Conservation (phyloP, 176 grass and related monocot genomes). For the Ananas comosus region DNA sequence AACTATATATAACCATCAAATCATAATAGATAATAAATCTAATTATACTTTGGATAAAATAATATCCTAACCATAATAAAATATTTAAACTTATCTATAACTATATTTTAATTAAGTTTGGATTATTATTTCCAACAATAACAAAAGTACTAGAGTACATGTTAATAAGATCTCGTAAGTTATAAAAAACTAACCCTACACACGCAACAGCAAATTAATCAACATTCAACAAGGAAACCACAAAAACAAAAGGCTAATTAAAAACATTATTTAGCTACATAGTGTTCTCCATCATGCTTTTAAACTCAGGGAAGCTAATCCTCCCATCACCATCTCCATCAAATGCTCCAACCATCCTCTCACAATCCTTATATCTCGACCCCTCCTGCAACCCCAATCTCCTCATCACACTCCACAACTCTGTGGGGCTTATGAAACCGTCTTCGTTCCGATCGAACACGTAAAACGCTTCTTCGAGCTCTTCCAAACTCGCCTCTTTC, state of each 20-base stretch:
- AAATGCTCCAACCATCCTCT: slow-evolving; percentile 16
- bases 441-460: slow-evolving; percentile 39
- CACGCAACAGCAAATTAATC: too few species aligned
- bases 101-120: too few species aligned
- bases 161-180: too few species aligned
- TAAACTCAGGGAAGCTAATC: slow-evolving; percentile 35
- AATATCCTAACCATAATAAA: too few species aligned
- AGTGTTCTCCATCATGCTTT: slow-evolving; percentile 30
- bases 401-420: slow-evolving; percentile 31
- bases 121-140: too few species aligned
- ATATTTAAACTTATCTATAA: too few species aligned
- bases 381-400: slow-evolving; percentile 26
- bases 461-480: slow-evolving; percentile 31
- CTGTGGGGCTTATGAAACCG: slow-evolving; percentile 24
- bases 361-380: slow-evolving; percentile 18
- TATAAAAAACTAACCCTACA: too few species aligned
- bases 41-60: too few species aligned
- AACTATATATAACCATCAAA: too few species aligned
- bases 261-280: not conserved
- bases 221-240: not conserved
- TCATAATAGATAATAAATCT: too few species aligned
- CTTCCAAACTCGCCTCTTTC: slow-evolving; percentile 6
- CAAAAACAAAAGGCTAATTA: not conserved
- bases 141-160: too few species aligned
- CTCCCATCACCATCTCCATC: slow-evolving; percentile 26